A percentile compares a stretch with the other conserved stretches of the same genome.
Evolutionary conservation across 1,139 yeast species (phyloP).

Genomic region (Debaryomycetaceae sp.): DNA sequence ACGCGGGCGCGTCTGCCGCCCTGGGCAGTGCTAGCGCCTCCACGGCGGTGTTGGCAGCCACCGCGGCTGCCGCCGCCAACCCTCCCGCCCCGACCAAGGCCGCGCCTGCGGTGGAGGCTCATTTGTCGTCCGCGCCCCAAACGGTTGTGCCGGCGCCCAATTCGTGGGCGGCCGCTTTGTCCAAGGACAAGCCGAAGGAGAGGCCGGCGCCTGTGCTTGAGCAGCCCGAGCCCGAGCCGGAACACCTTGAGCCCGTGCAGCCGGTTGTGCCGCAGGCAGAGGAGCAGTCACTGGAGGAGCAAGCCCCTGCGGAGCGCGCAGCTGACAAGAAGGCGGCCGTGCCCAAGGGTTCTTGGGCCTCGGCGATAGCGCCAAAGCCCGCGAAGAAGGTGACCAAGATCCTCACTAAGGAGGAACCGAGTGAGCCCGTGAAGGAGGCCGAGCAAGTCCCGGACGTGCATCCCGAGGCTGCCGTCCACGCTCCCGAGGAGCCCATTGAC

Average conservation of each 20-base stretch:
- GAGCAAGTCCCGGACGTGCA: slow-evolving; percentile 10
- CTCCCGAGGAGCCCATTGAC: slow-evolving; percentile 11
- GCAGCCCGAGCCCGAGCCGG: slow-evolving; percentile 13
- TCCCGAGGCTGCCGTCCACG: slow-evolving; percentile 11
- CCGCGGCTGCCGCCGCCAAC: slow-evolving; percentile 14
- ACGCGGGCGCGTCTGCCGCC: slow-evolving; percentile 8
- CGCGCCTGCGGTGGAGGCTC: slow-evolving; percentile 13
- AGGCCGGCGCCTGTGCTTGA: slow-evolving; percentile 18
- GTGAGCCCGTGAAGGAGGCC: slow-evolving; percentile 9
- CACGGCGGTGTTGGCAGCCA: slow-evolving; percentile 10
- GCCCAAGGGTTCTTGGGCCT: slow-evolving; percentile 50
- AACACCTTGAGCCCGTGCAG: slow-evolving; percentile 7
- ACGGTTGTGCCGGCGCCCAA: slow-evolving; percentile 17
- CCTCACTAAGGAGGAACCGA: slow-evolving; percentile 14
- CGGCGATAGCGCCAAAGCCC: slow-evolving; percentile 55
- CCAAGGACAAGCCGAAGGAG: slow-evolving; percentile 34
- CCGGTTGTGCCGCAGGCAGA: slow-evolving; percentile 7
- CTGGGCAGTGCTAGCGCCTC: slow-evolving; percentile 11
- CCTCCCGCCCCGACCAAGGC: slow-evolving; percentile 10
- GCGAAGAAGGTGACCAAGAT: slow-evolving; percentile 23
- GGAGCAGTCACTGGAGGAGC: slow-evolving; percentile 9
- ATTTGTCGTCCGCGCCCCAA: slow-evolving; percentile 18
- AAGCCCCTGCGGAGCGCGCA: slow-evolving; percentile 9
- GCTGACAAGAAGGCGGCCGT: slow-evolving; percentile 25
- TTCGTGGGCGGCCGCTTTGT: slow-evolving; percentile 53